A percentile compares a stretch with the other conserved stretches of the same genome.
Conservation (phyloP, 2,329 filamentous ascomycete genomes). For the Nothomitra cinnamomea region DNA sequence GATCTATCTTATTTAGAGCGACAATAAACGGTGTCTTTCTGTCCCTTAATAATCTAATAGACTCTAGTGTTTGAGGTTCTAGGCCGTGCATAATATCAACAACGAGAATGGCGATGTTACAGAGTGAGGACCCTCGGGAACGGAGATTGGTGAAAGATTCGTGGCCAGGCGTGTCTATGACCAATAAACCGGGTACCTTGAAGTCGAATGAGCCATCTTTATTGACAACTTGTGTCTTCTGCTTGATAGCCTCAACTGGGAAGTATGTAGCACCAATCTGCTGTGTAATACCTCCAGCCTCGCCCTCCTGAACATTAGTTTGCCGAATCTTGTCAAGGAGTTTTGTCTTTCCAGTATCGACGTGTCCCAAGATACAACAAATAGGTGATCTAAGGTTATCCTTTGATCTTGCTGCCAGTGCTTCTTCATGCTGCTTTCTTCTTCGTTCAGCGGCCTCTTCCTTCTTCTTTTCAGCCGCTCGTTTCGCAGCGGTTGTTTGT, state of each 20-base stretch:
- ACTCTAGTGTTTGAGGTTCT: constrained; percentile 92
- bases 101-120: constrained; percentile 97
- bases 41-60: constrained; percentile 84
- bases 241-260: constrained; percentile 77
- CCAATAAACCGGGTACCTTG: constrained; percentile 89
- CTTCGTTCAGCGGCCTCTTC: constrained; percentile 76
- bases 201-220: constrained; percentile 79
- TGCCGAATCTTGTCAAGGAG: constrained; percentile 95
- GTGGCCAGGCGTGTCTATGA: constrained; percentile 98
- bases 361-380: constrained; percentile 98
- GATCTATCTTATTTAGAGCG: constrained; percentile 98
- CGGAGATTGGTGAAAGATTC: constrained; percentile 98
- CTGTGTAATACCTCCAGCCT: constrained; percentile 98
- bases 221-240: constrained; percentile 91
- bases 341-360: constrained; percentile 99
- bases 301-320: constrained; percentile 96
- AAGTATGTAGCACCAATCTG: constrained; percentile 99
- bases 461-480: constrained; percentile 61
- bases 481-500: constrained; percentile 52
- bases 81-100: constrained; percentile 99
- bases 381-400: constrained; percentile 94
- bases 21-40: constrained; percentile 97
- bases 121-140: constrained; percentile 91
- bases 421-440: constrained; percentile 80
- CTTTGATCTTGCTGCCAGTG: constrained; percentile 75